Evolutionary conservation across 75 land plant species (phyloP).

Genomic region (Pinus taeda): DNA sequence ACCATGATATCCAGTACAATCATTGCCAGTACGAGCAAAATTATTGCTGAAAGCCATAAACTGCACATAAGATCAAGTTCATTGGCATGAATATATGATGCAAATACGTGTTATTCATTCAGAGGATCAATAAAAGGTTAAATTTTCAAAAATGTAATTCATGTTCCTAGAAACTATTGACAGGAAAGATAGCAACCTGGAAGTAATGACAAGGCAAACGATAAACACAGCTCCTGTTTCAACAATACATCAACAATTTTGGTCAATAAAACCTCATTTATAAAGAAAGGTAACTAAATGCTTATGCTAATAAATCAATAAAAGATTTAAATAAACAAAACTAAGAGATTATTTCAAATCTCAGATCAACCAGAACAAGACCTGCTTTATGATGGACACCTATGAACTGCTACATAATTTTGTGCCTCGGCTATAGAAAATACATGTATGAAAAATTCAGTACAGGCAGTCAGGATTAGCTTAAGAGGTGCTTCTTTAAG

Average conservation of each 20-base stretch:
- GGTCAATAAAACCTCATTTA: not conserved
- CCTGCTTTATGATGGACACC: too few species aligned
- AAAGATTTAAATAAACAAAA: not conserved
- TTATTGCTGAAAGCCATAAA: conserved; percentile 75
- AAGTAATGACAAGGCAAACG: conserved; percentile 73
- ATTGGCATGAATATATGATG: too few species aligned
- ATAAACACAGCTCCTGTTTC: conserved; percentile 82
- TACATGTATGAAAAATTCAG: too few species aligned
- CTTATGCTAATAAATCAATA: conserved; percentile 2
- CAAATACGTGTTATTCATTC: too few species aligned
- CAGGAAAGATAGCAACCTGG: conserved; percentile 46
- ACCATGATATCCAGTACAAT: conserved; percentile 86
- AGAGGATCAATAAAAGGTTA: too few species aligned
- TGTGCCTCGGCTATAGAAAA: too few species aligned
- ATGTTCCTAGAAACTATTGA: not conserved
- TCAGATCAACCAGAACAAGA: too few species aligned
- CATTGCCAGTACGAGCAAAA: conserved; percentile 71
- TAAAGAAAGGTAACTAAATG: not conserved
- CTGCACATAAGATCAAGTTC: conserved; percentile 35
- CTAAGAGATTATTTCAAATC: not conserved
- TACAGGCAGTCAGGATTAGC: too few species aligned
- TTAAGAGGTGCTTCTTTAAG: too few species aligned
- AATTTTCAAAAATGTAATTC: not conserved
- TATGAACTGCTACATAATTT: too few species aligned
- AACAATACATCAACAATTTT: not conserved